Conservation (phyloP, 2,329 filamentous ascomycete genomes). For the Fusarium tupiense region DNA sequence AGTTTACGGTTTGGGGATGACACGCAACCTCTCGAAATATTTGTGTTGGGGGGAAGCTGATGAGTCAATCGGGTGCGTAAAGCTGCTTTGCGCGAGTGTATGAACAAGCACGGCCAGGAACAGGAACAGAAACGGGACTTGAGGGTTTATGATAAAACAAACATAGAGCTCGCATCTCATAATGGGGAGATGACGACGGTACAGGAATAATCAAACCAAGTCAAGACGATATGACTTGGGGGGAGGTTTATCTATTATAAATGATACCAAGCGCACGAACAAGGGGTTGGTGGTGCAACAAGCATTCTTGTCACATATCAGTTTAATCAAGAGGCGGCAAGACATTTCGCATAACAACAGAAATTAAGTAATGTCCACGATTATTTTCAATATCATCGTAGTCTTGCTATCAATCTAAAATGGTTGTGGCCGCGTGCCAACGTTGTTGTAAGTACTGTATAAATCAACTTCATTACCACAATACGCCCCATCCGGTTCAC, state of each 20-base stretch:
- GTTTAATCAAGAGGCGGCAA: not conserved
- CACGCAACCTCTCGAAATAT: not conserved
- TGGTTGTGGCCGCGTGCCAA: not conserved
- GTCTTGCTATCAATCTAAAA: not conserved
- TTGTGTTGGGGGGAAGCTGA: conserved; percentile 1
- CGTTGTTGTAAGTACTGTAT: not conserved
- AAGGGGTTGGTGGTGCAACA: conserved; percentile 1
- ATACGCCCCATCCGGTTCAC: conserved; percentile 5
- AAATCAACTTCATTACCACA: conserved; percentile 36
- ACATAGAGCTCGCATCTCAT: conserved; percentile 35
- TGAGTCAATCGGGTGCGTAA: conserved; percentile 14
- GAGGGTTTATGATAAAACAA: conserved; percentile 29
- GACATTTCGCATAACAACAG: not conserved
- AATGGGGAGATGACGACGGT: conserved; percentile 17
- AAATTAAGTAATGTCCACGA: not conserved
- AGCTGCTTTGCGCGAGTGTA: conserved; percentile 25
- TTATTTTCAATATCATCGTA: not conserved
- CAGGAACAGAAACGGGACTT: not conserved
- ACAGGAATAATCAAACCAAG: conserved; percentile 10
- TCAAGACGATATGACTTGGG: conserved; percentile 12
- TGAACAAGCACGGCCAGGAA: not conserved
- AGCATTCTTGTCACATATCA: conserved; percentile 1
- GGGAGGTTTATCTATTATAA: conserved; percentile 7
- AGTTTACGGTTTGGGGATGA: conserved; percentile 1
- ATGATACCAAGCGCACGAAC: conserved; percentile 6